These are phyloP conservation scores for Cryphonectria radicalis DNA, from an alignment of 2,329 filamentous ascomycete species.

Conservation along the genomic window DNA sequence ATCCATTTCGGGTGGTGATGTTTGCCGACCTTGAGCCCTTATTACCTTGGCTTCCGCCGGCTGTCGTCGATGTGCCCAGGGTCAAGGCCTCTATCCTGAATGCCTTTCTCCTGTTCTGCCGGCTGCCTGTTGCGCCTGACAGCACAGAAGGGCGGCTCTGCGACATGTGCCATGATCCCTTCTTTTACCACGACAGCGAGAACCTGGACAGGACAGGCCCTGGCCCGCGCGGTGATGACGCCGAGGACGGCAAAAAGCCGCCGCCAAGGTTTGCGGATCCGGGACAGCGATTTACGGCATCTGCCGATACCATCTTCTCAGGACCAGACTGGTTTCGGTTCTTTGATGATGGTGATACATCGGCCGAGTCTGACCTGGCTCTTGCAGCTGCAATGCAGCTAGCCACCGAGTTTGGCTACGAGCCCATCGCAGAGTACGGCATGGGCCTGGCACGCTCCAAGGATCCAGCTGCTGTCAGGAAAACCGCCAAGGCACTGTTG, in stretches of 20 bases:
- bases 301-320: conserved; percentile 59
- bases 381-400: conserved; percentile 62
- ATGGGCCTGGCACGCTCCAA: conserved; percentile 68
- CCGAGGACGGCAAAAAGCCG: conserved; percentile 20
- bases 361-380: conserved; percentile 51
- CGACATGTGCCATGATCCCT: conserved; percentile 56
- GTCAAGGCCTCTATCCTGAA: conserved; percentile 5
- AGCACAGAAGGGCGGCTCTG: conserved; percentile 35
- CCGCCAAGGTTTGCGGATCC: conserved; percentile 37
- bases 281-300: conserved; percentile 39
- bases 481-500: conserved; percentile 73
- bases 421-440: conserved; percentile 68
- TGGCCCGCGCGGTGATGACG: not conserved
- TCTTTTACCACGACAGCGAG: conserved; percentile 46
- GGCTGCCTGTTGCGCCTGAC: conserved; percentile 57
- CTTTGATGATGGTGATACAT: conserved; percentile 38
- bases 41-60: conserved; percentile 58
- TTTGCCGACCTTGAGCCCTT: conserved; percentile 74
- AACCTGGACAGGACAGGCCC: conserved; percentile 33
- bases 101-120: conserved; percentile 68
- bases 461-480: conserved; percentile 62
- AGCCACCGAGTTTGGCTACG: conserved; percentile 48
- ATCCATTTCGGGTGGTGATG: conserved; percentile 82
- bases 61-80: conserved; percentile 34
- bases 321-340: conserved; percentile 50